Evolutionary conservation across 1,284 basidiomycete genomes (phyloP), one percentile per base, ranked within the genome.

Genomic region (Marasmius sp.): DNA sequence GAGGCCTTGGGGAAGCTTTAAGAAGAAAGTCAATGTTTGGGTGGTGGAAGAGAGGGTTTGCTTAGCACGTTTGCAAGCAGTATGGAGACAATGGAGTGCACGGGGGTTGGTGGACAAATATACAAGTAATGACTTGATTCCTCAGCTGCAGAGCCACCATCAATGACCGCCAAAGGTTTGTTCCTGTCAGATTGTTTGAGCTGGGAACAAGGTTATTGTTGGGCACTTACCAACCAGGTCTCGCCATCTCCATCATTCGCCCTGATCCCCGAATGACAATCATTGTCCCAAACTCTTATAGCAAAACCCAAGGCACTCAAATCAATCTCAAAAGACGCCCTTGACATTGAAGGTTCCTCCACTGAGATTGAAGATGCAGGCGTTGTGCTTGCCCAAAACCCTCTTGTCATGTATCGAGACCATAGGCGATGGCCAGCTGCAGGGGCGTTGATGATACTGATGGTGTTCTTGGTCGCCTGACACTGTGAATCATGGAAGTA

Each of bases 11-110:
- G 94, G 97, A 65, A 98, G 84, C 80, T 98, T 97, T 81, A 98
- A 96, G 86, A 99, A 99, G 75, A 95, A 94, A 63, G 96, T 95
- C 71, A 95, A 92, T 61, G 96, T 97, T 79, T 98, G 95, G 63
- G 96, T 90, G 64, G 95, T 94, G 60, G 95, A 98, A 48, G 96
- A 99, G 65, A 99, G 92, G 45, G 96, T 98, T 69, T 96, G 93
- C 88, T 99, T 99, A 65, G 97, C 97, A 83, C 96, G 95, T 83
- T 98, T 97, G 80, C 96, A 98, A 72, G 96, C 95, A 65, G 95
- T 97, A 69, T 95, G 93, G 71, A 99, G 90, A 83, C 96, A 95
- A 81, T 97, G 94, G 70, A 98, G 89, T 60, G 97, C 95, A 86
- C 97, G 95, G 64, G 94, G 86, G 82, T 97, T 97, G 66, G 87